Conservation (phyloP, 2,329 filamentous ascomycete species). For the Colletotrichum euphorbiae region DNA sequence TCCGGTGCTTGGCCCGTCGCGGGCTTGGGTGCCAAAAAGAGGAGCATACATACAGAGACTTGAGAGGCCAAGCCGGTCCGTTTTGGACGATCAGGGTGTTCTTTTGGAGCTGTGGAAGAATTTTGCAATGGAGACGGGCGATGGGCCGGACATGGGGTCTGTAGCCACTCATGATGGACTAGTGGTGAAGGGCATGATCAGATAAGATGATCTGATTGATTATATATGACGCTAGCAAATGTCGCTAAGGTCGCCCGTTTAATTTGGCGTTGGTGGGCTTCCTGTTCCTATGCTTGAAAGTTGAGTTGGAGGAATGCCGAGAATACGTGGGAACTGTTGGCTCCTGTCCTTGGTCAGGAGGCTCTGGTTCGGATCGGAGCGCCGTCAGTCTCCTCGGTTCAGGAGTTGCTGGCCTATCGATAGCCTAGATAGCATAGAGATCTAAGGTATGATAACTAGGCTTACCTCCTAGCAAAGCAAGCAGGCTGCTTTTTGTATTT, state of each 20-base stretch:
- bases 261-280: too few relatives aligned
- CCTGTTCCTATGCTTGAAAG: too few relatives aligned
- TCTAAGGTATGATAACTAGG: too few relatives aligned
- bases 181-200: slow-evolving; percentile 34
- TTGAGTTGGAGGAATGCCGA: slow-evolving; percentile 9
- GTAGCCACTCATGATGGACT: slow-evolving; percentile 23
- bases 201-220: slow-evolving; percentile 40
- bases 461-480: too few relatives aligned
- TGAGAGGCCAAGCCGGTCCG: background rate
- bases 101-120: slow-evolving; percentile 26
- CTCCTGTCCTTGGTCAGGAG: background rate
- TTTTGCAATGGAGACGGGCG: slow-evolving; percentile 28
- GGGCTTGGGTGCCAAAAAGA: slow-evolving; percentile 18
- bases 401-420: background rate
- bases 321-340: background rate
- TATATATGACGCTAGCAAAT: slow-evolving; percentile 37
- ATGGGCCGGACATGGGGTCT: slow-evolving; percentile 20
- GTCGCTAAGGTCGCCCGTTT: slow-evolving; percentile 29
- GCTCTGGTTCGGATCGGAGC: slow-evolving; percentile 8
- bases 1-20: slow-evolving; percentile 19
- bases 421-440: slow-evolving; percentile 16
- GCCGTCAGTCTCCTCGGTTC: background rate
- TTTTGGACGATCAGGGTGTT: slow-evolving; percentile 25
- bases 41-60: background rate
- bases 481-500: too few relatives aligned